Evolutionary conservation across 1,139 yeast species (phyloP).

Genomic region (Taphrina communis): DNA sequence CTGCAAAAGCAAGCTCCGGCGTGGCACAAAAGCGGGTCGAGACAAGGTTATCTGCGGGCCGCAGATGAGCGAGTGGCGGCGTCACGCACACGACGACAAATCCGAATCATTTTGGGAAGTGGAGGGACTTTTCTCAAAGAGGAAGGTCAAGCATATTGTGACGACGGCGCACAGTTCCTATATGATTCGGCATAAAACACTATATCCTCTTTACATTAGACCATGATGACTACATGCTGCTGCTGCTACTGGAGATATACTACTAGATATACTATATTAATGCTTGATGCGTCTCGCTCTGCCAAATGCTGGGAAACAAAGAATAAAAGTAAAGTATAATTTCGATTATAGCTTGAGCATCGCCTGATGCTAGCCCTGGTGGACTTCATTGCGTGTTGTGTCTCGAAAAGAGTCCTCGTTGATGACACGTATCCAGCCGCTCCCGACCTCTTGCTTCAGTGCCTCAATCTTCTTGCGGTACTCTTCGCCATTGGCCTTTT

Average conservation of each 20-base stretch:
- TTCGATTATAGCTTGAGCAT: neutral
- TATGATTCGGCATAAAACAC: neutral
- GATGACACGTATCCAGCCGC: conserved; percentile 46
- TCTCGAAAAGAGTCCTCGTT: conserved; percentile 43
- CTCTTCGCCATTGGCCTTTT: conserved; percentile 42
- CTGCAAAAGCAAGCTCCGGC: neutral
- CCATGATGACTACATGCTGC: neutral
- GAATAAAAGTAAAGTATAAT: neutral
- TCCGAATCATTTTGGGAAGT: too few relatives aligned
- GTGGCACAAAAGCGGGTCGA: neutral
- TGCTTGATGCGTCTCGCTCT: neutral
- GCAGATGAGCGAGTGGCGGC: conserved; percentile 19
- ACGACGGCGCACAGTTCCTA: neutral
- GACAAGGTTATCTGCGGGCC: conserved; percentile 20
- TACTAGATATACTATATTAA: neutral
- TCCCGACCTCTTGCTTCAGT: conserved; percentile 46
- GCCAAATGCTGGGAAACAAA: neutral
- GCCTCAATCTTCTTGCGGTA: conserved; percentile 45
- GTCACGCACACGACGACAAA: too few relatives aligned
- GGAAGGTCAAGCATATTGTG: neutral
- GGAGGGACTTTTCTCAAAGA: neutral
- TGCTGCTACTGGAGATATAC: neutral
- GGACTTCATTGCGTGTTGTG: conserved; percentile 4
- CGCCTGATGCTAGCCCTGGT: neutral
- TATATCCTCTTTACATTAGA: neutral